Base-by-base conservation (phyloP, 495 filamentous ascomycete species). In the Copromyces sp. region DNA sequence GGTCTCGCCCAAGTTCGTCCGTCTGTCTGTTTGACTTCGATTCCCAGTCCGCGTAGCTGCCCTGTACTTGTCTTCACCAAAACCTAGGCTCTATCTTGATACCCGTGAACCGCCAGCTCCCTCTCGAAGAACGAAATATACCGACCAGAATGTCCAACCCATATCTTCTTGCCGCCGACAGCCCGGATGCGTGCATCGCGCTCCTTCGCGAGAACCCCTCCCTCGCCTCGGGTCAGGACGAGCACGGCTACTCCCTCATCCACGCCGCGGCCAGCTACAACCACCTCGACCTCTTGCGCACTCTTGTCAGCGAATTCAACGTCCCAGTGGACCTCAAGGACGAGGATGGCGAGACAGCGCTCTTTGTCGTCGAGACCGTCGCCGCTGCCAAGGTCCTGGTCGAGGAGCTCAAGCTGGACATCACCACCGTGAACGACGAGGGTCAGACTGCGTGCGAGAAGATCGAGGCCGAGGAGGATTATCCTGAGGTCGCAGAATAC, bases 251-350 rank as follows among this genome's bases (percentile, higher is more conserved):
- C 83, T 96, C 94, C 17, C 87, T 98, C 29, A 83, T 98, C 29
- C 95, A 99, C 80, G 96, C 95, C 32, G 92, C 95, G 8, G 88
- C 91, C 39, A 98, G 94, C 74, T 99, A 99, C 85, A 90, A 89
- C 77, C 93, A 97, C 75, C 81, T 90, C 40, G 88, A 90, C 70
- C 90, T 98, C 37, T 88, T 98, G 9, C 90, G 90, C 59, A 82
- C 89, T 1, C 88, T 99, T 2, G 87, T 96, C n/a, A 83, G 86
- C 40, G 92, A 92, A 16, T 94, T 92, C 81, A 82, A 90, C 32
- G 93, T 93, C 11, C 82, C 93, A 73, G 88, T 92, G 39, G 91
- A 98, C 77, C 82, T 98, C 53, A 85, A 86, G 70, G 95, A 98
- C 76, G 90, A 94, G 78, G 95, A 98, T 79, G 90, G 89, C 69